phyloP scores from a whole-genome alignment of 2,329 filamentous ascomycete species.

The Neocucurbitaria cava region DNA sequence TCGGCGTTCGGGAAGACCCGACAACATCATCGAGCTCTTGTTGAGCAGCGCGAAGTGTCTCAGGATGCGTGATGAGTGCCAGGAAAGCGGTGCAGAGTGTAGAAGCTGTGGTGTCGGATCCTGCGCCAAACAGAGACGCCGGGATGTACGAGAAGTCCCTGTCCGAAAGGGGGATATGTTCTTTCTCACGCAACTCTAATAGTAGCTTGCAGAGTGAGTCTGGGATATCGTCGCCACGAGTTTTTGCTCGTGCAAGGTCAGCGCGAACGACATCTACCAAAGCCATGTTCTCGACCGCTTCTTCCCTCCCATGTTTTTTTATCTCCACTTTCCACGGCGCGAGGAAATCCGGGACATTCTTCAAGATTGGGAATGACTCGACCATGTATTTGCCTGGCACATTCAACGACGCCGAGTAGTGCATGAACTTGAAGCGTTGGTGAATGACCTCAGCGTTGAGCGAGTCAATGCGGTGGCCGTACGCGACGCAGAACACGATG shows the following conservation, averaged over 20 bases:
- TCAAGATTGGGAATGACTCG: conserved; percentile 55
- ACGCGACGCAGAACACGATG: conserved; percentile 60
- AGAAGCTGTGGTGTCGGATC: conserved; percentile 59
- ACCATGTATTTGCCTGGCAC: conserved; percentile 56
- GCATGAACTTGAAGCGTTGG: conserved; percentile 58
- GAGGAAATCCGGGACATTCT: conserved; percentile 53
- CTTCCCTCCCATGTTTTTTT: conserved; percentile 46
- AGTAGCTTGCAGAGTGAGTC: conserved; percentile 55
- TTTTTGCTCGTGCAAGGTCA: conserved; percentile 49
- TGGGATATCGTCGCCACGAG: conserved; percentile 43
- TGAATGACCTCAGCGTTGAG: conserved; percentile 56
- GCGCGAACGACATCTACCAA: conserved; percentile 51
- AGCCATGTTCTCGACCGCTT: conserved; percentile 52
- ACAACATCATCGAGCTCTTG: conserved; percentile 49
- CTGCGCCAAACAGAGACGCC: conserved; percentile 56
- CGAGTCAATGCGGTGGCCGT: conserved; percentile 60
- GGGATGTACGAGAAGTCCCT: conserved; percentile 55
- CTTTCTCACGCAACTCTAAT: conserved; percentile 50
- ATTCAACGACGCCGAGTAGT: conserved; percentile 57
- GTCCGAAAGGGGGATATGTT: conserved; percentile 50
- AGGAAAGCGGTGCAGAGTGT: conserved; percentile 59
- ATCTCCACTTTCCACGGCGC: conserved; percentile 59
- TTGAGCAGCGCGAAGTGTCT: conserved; percentile 53
- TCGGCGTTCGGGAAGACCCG: conserved; percentile 39
- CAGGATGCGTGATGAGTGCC: conserved; percentile 56